Conservation (phyloP, 1,284 basidiomycete genomes). For the Xerocomus cyaneibrunnescens region DNA sequence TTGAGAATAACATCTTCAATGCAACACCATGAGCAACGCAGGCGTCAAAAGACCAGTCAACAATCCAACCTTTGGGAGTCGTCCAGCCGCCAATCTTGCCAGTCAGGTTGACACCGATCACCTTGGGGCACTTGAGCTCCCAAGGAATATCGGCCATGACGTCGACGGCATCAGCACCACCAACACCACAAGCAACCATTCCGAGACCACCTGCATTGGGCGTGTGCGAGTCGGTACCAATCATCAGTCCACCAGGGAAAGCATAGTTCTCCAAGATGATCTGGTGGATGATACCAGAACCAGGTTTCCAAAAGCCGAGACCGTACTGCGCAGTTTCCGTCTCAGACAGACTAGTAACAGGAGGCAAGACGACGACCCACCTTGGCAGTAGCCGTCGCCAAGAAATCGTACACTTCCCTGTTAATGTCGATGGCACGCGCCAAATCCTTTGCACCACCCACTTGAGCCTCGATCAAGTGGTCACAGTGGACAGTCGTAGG, state of each 20-base stretch:
- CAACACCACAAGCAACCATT: slow-evolving; percentile 99
- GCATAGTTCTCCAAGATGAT: slow-evolving; percentile 99
- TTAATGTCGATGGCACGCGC: slow-evolving; percentile 92
- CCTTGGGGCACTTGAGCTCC: slow-evolving; percentile 99
- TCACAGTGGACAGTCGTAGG: slow-evolving; percentile 99
- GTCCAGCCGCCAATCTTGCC: slow-evolving; percentile 98
- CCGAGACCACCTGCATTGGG: slow-evolving; percentile 99
- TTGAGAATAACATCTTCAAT: slow-evolving; percentile 88
- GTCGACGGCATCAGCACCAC: slow-evolving; percentile 98
- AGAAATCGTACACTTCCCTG: slow-evolving; percentile 99
- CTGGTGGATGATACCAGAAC: slow-evolving; percentile 98
- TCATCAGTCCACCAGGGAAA: slow-evolving; percentile 99
- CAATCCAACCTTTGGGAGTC: slow-evolving; percentile 80
- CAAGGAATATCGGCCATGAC: slow-evolving; percentile 98
- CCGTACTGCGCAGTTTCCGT: slow-evolving; percentile 63
- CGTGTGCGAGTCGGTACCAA: slow-evolving; percentile 99
- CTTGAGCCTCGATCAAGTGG: slow-evolving; percentile 97
- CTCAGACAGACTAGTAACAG: not conserved
- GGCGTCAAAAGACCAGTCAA: not conserved
- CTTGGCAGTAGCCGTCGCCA: slow-evolving; percentile 96
- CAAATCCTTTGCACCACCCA: slow-evolving; percentile 93
- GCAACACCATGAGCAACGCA: slow-evolving; percentile 3
- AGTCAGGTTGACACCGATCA: slow-evolving; percentile 96
- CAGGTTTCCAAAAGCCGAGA: slow-evolving; percentile 99
- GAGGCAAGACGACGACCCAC: slow-evolving; percentile 36